Percentiles rank a stretch among this genome's conserved stretches.
phyloP scores from a whole-genome alignment of 179 eudicot species.

The Vitellaria paradoxa region DNA sequence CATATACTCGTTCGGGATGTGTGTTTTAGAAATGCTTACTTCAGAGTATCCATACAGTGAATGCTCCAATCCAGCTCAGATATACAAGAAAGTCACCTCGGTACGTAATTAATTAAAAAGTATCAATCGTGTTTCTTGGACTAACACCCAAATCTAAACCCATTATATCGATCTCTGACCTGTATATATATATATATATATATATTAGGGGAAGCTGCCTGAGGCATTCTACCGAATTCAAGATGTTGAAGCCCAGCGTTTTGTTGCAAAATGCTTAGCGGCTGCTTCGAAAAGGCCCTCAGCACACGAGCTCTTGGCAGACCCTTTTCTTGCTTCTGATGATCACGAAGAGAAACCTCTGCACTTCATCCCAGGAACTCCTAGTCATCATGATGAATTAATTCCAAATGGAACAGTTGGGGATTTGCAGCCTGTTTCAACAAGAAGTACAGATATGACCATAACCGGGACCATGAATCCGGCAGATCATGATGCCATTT shows the following conservation, averaged over 20 bases:
- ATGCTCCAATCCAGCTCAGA: conserved; percentile 32
- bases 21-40: conserved; percentile 28
- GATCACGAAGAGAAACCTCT: conserved; percentile 23
- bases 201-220: conserved; percentile 57
- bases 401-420: background rate
- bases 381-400: conserved; percentile 19
- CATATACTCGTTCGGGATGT: conserved; percentile 30
- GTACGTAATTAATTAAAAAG: conserved; percentile 8
- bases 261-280: conserved; percentile 54
- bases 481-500: conserved; percentile 56
- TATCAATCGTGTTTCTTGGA: too few relatives aligned
- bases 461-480: conserved; percentile 86
- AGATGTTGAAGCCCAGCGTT: conserved; percentile 45
- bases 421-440: conserved; percentile 18
- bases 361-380: conserved; percentile 17
- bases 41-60: conserved; percentile 27
- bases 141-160: background rate
- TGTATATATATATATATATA: too few relatives aligned
- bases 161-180: background rate
- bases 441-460: conserved; percentile 59
- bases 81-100: conserved; percentile 31
- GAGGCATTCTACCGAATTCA: conserved; percentile 48
- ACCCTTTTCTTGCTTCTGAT: conserved; percentile 55
- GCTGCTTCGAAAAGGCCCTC: conserved; percentile 57
- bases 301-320: conserved; percentile 59